Conservation (phyloP, 2,329 filamentous ascomycete species). For the Diaporthe helianthi region DNA sequence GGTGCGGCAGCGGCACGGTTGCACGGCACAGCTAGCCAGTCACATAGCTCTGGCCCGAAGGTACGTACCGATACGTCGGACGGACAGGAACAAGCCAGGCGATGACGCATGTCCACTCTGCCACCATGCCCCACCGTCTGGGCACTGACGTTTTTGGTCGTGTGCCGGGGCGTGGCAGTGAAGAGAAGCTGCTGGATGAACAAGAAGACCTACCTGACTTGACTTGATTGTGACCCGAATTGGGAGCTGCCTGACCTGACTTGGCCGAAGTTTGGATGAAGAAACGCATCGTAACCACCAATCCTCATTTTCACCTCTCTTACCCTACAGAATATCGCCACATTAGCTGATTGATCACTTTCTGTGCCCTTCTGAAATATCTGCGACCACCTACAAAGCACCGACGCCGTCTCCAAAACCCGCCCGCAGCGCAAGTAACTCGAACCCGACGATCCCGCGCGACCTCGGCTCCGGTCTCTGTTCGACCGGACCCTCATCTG, state of each 20-base stretch:
- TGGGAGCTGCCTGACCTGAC: constrained; percentile 18
- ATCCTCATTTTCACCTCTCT: neutral
- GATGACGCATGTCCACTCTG: constrained; percentile 17
- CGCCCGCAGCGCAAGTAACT: neutral
- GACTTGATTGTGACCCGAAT: neutral
- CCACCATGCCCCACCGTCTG: constrained; percentile 12
- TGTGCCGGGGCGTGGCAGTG: constrained; percentile 14
- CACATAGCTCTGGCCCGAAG: neutral
- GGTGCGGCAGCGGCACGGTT: neutral
- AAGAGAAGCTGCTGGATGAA: constrained; percentile 20
- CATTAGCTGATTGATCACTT: neutral
- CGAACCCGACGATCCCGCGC: constrained; percentile 21
- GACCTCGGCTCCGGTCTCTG: constrained; percentile 24
- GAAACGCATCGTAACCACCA: neutral
- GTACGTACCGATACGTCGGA: constrained; percentile 8
- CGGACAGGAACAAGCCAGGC: neutral
- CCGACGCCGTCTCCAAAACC: neutral
- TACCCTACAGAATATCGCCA: neutral
- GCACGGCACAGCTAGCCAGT: constrained; percentile 11
- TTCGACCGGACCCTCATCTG: constrained; percentile 19
- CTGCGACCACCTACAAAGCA: neutral
- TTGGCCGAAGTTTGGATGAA: neutral
- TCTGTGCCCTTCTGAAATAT: neutral
- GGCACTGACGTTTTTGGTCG: constrained; percentile 21
- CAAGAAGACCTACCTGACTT: constrained; percentile 1